A percentile compares a stretch with the other conserved stretches of the same genome.
Conservation (phyloP, 495 filamentous ascomycete species). For the Podospora australis region DNA sequence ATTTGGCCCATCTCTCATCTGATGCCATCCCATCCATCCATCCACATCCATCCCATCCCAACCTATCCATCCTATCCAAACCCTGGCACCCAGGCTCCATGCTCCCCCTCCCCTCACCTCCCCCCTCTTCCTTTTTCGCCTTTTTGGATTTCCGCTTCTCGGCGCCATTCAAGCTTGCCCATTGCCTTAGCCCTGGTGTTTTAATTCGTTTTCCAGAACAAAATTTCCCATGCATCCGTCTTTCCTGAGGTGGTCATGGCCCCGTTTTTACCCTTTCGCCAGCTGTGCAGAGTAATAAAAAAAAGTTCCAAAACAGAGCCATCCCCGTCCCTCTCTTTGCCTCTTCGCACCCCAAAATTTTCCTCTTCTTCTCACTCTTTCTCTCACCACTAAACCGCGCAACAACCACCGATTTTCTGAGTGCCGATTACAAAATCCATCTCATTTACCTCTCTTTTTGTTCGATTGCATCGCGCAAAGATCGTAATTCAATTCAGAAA, state of each 20-base stretch:
- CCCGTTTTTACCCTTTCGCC: constrained; percentile 37
- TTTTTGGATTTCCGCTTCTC: too few species aligned
- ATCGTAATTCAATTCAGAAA: constrained; percentile 17
- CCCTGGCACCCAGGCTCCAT: too few species aligned
- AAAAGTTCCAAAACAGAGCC: constrained; percentile 35
- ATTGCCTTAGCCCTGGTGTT: constrained; percentile 28
- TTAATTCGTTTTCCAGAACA: constrained; percentile 43
- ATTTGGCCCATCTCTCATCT: not conserved
- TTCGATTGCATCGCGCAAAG: constrained; percentile 24
- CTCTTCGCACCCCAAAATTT: constrained; percentile 37
- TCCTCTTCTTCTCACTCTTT: constrained; percentile 36
- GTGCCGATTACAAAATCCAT: constrained; percentile 40
- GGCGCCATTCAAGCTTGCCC: not conserved
- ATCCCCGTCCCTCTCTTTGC: constrained; percentile 37
- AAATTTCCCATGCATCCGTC: constrained; percentile 37
- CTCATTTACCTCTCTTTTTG: constrained; percentile 24
- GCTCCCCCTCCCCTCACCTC: too few species aligned
- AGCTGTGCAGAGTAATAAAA: constrained; percentile 34
- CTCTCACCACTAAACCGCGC: constrained; percentile 24
- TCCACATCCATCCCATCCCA: not conserved
- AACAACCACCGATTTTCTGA: constrained; percentile 43
- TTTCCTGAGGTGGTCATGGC: constrained; percentile 33
- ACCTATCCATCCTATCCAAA: not conserved
- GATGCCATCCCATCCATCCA: not conserved
- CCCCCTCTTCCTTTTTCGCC: too few species aligned